Evolutionary conservation across 106 monocot species (phyloP).

Genomic region (Chionographis japonica): DNA sequence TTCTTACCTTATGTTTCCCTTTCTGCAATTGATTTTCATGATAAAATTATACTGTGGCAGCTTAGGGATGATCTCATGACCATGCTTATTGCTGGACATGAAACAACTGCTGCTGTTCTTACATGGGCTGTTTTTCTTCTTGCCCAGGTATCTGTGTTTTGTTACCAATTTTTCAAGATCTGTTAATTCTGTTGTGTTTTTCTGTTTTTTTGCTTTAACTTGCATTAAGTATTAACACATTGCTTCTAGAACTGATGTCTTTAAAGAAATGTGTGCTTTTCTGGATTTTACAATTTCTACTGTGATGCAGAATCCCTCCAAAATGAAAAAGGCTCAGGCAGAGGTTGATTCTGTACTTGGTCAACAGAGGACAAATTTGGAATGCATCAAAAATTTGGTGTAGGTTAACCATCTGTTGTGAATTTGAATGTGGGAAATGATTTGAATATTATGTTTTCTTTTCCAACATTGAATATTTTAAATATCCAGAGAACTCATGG

Average conservation of each 20-base stretch:
- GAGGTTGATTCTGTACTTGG: slow-evolving; percentile 81
- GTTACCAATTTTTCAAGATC: neutral
- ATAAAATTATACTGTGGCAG: slow-evolving; percentile 26
- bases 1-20: neutral
- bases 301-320: slow-evolving; percentile 66
- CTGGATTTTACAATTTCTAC: neutral
- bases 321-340: slow-evolving; percentile 90
- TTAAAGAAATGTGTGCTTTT: neutral
- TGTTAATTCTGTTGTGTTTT: neutral
- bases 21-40: neutral
- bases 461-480: neutral
- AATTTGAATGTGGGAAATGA: neutral
- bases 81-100: slow-evolving; percentile 98
- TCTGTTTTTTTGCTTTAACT: neutral
- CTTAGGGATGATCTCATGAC: slow-evolving; percentile 99
- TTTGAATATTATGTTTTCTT: slow-evolving; percentile 2
- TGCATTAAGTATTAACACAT: neutral
- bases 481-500: neutral
- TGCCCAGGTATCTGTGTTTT: slow-evolving; percentile 53
- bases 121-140: slow-evolving; percentile 93
- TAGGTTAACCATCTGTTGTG: slow-evolving; percentile 30
- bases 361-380: slow-evolving; percentile 36
- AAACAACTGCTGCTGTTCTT: slow-evolving; percentile 99
- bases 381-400: slow-evolving; percentile 63
- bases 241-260: neutral